Evolutionary conservation across 2,329 filamentous ascomycete species (phyloP), one percentile per base, ranked within the genome.

Genomic region (Xylariaceae sp.): DNA sequence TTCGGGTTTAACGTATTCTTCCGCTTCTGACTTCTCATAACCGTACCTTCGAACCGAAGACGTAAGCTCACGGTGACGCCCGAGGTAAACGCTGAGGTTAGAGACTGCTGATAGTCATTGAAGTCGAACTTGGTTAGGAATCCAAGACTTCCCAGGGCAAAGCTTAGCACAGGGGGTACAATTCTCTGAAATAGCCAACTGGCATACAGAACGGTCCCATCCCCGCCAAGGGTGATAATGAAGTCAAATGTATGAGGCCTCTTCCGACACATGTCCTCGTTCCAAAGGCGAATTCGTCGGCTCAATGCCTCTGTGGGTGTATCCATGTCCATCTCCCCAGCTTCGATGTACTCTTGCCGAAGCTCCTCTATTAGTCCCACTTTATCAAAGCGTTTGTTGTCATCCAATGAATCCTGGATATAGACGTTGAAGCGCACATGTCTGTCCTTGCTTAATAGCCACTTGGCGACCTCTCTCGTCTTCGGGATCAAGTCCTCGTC

Each of bases 91-190:
- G 89, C 87, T 50, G 80, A 83, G 2, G 80, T 83, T 37, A 97
- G 79, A 1, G 84, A 95, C 11, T 81, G 75, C 62, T 83, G 78
- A 66, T 90, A 91, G 3, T 88, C 78, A 11, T 86, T 84, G 73
- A 92, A 99, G 73, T 97, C 92, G 72, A 97, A 97, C 71, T 97
- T 97, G 30, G 94, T 97, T 65, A 99, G 77, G 71, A 99, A 99
- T 0, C 94, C 94, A 4, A 99, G 79, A 23, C 92, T 96, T 7
- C 94, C 94, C 8, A 97, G 78, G 0, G 92, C 85, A 73, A 99
- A 97, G 62, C 91, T 93, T 62, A 99, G 78, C 0, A 97, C 91
- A 0, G 94, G 94, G 4, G 94, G 94, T 0, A 97, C 93, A 51
- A 97, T 89, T 48, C 90, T 86, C 76, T 99, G 94, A 73, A 99